A percentile compares a stretch with the other conserved stretches of the same genome.
These are phyloP conservation scores for Cyclotella choctawhatcheeana DNA, from an alignment of 108 stramenopile genomes.

Conservation along the genomic window DNA sequence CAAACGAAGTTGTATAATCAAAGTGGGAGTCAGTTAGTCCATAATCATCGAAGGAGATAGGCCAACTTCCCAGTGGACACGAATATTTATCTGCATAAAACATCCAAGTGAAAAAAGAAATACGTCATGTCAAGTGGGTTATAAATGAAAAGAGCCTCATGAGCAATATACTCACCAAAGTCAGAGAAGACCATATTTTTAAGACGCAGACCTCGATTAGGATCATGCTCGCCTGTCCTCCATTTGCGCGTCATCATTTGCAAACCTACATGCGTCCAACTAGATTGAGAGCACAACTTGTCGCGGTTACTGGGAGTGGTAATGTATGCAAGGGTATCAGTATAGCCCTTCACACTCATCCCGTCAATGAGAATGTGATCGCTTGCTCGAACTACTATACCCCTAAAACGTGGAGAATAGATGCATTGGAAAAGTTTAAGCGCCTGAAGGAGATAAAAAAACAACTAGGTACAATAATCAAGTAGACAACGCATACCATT, in stretches of 20 bases:
- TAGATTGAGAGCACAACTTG: conserved; percentile 23
- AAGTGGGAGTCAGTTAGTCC: conserved; percentile 37
- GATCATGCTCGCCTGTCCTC: conserved; percentile 15
- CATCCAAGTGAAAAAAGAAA: not conserved
- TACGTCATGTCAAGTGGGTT: not conserved
- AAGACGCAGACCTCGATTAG: conserved; percentile 21
- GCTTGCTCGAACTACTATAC: not conserved
- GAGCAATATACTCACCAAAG: conserved; percentile 32
- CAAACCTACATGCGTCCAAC: conserved; percentile 39
- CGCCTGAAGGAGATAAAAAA: too few species aligned
- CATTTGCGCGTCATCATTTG: conserved; percentile 27
- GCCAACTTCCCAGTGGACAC: conserved; percentile 18
- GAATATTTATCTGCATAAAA: conserved; percentile 3
- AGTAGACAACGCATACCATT: too few species aligned
- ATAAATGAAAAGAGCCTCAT: not conserved
- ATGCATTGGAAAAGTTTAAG: not conserved
- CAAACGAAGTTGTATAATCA: conserved; percentile 39
- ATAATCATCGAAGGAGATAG: conserved; percentile 28
- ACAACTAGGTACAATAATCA: too few species aligned
- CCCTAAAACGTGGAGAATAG: not conserved
- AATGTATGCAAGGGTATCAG: conserved; percentile 11
- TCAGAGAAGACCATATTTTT: conserved; percentile 44
- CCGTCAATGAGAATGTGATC: conserved; percentile 24
- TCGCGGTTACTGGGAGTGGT: conserved; percentile 21
- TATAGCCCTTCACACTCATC: conserved; percentile 29